These are phyloP conservation scores for Suillus spraguei DNA, from an alignment of 768 basidiomycete genomes.

Conservation along the genomic window DNA sequence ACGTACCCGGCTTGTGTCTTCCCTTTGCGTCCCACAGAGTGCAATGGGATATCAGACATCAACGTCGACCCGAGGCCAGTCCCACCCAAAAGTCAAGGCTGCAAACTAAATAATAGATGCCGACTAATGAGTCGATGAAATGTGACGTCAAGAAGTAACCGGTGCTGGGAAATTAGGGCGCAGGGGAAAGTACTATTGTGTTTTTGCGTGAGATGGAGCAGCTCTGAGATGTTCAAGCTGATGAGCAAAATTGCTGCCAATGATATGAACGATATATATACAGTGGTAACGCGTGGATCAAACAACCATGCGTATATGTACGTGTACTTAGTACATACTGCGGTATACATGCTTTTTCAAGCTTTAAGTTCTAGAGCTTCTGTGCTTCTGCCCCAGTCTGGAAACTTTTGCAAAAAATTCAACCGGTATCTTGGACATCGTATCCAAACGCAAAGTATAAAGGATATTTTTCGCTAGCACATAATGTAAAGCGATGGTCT, in stretches of 20 bases:
- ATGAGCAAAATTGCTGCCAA: background rate
- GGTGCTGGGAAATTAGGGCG: background rate
- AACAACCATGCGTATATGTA: background rate
- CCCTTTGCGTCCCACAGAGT: slow-evolving; percentile 53
- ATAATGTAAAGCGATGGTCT: slow-evolving; percentile 6
- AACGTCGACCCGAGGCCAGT: slow-evolving; percentile 18
- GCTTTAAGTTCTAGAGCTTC: background rate
- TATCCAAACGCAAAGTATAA: slow-evolving; percentile 3
- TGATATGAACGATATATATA: background rate
- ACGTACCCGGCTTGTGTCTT: slow-evolving; percentile 50
- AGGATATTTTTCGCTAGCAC: slow-evolving; percentile 4
- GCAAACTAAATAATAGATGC: background rate
- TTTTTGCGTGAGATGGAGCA: background rate
- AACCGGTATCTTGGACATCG: background rate
- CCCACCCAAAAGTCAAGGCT: background rate
- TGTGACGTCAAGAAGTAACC: slow-evolving; percentile 1
- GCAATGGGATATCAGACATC: slow-evolving; percentile 79
- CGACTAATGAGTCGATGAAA: background rate
- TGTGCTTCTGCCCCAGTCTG: background rate
- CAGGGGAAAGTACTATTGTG: background rate
- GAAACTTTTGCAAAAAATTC: background rate
- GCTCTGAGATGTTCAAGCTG: background rate
- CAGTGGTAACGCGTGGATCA: background rate
- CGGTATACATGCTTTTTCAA: background rate
- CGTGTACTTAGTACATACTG: background rate